Evolutionary conservation across 441 rosid genomes (phyloP).

Genomic region (Brassica balearica): DNA sequence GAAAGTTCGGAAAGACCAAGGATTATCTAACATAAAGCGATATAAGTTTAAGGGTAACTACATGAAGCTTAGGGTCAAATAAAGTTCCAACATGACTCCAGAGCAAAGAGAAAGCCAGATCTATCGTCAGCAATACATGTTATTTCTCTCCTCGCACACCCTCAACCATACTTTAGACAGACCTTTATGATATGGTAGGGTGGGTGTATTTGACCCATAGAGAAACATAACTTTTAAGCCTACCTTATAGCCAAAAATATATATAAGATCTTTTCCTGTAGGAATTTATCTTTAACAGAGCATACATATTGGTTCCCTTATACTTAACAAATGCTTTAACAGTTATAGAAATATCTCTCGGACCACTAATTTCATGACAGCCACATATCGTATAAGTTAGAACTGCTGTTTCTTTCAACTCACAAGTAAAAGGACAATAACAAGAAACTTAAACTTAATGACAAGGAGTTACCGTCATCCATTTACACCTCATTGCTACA

Average conservation of each 20-base stretch:
- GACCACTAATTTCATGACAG: conserved; percentile 11
- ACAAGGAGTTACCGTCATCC: conserved; percentile 74
- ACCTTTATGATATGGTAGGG: conserved; percentile 33
- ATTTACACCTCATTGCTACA: conserved; percentile 98
- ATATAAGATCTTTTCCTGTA: conserved; percentile 23
- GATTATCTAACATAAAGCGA: too few relatives aligned
- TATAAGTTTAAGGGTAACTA: too few relatives aligned
- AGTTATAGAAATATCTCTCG: conserved; percentile 1
- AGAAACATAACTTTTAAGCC: conserved; percentile 4
- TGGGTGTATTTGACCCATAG: conserved; percentile 26
- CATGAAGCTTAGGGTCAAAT: conserved; percentile 21
- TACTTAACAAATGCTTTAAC: conserved; percentile 19
- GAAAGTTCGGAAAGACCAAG: too few relatives aligned
- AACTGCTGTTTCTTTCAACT: neutral
- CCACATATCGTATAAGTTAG: neutral
- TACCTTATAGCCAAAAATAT: conserved; percentile 22
- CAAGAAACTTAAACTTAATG: neutral
- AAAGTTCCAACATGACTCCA: conserved; percentile 35
- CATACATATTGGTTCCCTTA: conserved; percentile 25
- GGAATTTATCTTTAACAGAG: conserved; percentile 39
- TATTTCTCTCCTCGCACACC: neutral
- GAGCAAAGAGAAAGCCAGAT: conserved; percentile 23
- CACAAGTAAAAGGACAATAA: conserved; percentile 2
- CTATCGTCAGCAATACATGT: conserved; percentile 28
- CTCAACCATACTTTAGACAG: conserved; percentile 25